These are phyloP conservation scores for Ustilago tritici DNA, from an alignment of 1,284 basidiomycete species.

Conservation along the genomic window DNA sequence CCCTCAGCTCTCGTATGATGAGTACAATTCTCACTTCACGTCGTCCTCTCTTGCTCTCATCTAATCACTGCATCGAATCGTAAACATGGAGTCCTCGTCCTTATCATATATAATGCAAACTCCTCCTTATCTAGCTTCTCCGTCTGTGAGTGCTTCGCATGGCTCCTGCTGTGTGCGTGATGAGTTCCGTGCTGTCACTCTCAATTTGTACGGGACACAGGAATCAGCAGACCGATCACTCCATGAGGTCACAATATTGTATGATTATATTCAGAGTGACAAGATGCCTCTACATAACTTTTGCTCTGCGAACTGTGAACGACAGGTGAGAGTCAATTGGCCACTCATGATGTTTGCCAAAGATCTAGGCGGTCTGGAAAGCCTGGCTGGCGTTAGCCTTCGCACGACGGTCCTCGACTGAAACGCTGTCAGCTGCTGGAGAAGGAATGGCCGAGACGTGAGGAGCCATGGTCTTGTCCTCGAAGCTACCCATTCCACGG, in stretches of 20 bases:
- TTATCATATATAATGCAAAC: neutral
- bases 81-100: neutral
- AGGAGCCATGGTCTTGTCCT: slow-evolving; percentile 63
- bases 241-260: neutral
- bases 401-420: slow-evolving; percentile 39
- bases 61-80: neutral
- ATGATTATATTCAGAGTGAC: neutral
- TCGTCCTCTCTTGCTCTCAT: neutral
- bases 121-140: neutral
- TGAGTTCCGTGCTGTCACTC: neutral
- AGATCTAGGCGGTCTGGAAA: slow-evolving; percentile 32
- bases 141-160: neutral
- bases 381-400: slow-evolving; percentile 47
- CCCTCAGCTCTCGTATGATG: too few species aligned
- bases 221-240: neutral
- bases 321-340: neutral
- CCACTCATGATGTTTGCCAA: neutral
- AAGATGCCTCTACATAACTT: neutral
- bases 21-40: neutral
- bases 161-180: neutral
- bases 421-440: slow-evolving; percentile 7
- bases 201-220: too few species aligned
- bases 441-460: slow-evolving; percentile 37
- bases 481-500: slow-evolving; percentile 84
- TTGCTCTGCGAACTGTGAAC: too few species aligned